Conservation (phyloP, 257 asterid species). For the Capsicum rhomboideum region DNA sequence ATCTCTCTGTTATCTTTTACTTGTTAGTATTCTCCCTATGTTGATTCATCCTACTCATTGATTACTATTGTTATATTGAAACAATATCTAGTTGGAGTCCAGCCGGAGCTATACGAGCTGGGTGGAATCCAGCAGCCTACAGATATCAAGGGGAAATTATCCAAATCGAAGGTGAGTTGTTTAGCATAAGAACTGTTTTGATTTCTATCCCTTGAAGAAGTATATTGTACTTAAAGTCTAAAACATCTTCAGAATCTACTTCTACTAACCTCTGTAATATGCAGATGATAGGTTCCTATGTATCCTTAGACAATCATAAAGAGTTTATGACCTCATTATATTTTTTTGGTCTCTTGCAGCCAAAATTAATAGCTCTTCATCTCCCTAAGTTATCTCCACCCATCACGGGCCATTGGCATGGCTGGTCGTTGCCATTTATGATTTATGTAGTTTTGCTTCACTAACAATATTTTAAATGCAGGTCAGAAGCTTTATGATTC, state of each 20-base stretch:
- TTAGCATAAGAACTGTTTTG: not conserved
- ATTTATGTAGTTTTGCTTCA: not conserved
- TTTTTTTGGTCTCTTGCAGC: not conserved
- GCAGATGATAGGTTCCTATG: not conserved
- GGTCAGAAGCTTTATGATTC: slow-evolving; percentile 83
- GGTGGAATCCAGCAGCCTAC: slow-evolving; percentile 77
- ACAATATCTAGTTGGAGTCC: slow-evolving; percentile 80
- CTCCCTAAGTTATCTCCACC: not conserved
- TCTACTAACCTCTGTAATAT: not conserved
- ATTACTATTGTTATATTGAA: not conserved
- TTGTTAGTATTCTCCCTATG: not conserved
- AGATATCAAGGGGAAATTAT: slow-evolving; percentile 55
- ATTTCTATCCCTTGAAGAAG: not conserved
- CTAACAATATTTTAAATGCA: slow-evolving; percentile 22
- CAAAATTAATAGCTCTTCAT: not conserved
- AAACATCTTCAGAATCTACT: not conserved
- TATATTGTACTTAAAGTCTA: not conserved
- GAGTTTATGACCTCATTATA: not conserved
- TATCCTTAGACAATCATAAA: not conserved
- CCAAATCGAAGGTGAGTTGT: slow-evolving; percentile 69
- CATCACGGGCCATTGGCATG: not conserved
- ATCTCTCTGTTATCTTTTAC: not conserved
- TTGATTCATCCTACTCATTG: not conserved
- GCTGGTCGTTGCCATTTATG: not conserved
- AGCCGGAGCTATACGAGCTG: slow-evolving; percentile 83